Base-by-base conservation (phyloP, 2,329 filamentous ascomycete species). In the Zasmidium angulare region DNA sequence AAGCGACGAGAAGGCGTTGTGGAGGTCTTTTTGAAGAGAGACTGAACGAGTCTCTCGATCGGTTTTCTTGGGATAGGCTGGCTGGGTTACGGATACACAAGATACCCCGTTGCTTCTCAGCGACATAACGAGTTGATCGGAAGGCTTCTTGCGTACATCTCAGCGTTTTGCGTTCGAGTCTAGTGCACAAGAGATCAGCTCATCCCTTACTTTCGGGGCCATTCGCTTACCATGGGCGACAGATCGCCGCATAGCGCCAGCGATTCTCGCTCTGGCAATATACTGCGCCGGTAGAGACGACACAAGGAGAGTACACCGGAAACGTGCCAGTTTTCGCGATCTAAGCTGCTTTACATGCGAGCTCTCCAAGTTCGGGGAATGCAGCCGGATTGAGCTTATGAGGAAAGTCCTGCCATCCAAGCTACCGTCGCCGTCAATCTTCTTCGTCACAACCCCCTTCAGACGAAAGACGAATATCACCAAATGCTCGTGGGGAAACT, bases 1-100 rank as follows among this genome's bases (percentile, higher is more conserved):
- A 89, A 89, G 58, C 84, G 84, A 71, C 89, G 86, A 77, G 80
- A 81, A 57, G 81, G 81, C 10, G 75, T 93, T 12, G 71, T 96
- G 26, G 89, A 92, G 71, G 77, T 91, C 24, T 96, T 96, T 65
- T 70, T 91, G 59, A 78, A 75, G 50, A 72, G 73, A 52, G 69
- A 66, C 23, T 63, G 36, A 23, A 22, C 14, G 51, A 43, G 36
- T 14, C 36, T 3, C 4, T 3, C n/a, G 36, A 43, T 9, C 9
- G 14, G 36, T 17, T 43, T n/a, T n/a, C n/a, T n/a, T n/a, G n/a
- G 11, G 36, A 19, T 7, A 43, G 9, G 36, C 4, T 4, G 36
- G n/a, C 4, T 7, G 36, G 36, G 36, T 43, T 43, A 43, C 7
- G 36, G 36, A 43, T 43, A 43, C 36, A 43, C 9, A 17, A 43